Evolutionary conservation across 2,329 filamentous ascomycete species (phyloP).

Genomic region (Cladosporium colombiae): DNA sequence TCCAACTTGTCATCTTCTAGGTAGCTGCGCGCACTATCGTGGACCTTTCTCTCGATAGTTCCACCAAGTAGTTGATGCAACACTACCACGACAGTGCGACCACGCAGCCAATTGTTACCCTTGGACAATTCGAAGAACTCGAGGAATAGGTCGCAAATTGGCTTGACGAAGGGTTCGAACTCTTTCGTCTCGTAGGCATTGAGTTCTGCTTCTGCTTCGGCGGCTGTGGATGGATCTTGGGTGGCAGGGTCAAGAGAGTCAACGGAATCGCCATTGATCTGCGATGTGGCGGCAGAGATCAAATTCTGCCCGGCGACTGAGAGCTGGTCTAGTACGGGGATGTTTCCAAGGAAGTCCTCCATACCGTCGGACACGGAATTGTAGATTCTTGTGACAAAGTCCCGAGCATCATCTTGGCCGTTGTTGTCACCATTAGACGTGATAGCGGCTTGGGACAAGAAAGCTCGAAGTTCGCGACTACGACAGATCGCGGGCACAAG

Average conservation of each 20-base stretch:
- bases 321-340: slow-evolving; percentile 91
- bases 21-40: slow-evolving; percentile 75
- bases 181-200: slow-evolving; percentile 90
- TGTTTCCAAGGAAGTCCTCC: slow-evolving; percentile 96
- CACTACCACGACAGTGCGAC: slow-evolving; percentile 91
- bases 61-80: slow-evolving; percentile 93
- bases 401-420: slow-evolving; percentile 60
- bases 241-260: slow-evolving; percentile 42
- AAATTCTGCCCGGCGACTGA: slow-evolving; percentile 91
- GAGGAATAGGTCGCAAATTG: slow-evolving; percentile 95
- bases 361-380: slow-evolving; percentile 97
- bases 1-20: slow-evolving; percentile 77
- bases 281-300: slow-evolving; percentile 68
- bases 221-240: slow-evolving; percentile 53
- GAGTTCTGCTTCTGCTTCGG: slow-evolving; percentile 89
- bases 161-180: slow-evolving; percentile 93
- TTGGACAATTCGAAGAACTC: slow-evolving; percentile 93
- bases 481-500: slow-evolving; percentile 90
- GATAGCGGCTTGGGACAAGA: slow-evolving; percentile 83
- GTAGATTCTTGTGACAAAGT: slow-evolving; percentile 93
- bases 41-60: slow-evolving; percentile 92
- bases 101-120: slow-evolving; percentile 95
- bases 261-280: slow-evolving; percentile 47
- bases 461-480: slow-evolving; percentile 86
- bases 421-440: slow-evolving; percentile 59